These are phyloP conservation scores for Backusella psychrophila DNA, from an alignment of 192 early-diverging fungal genomes.

Conservation along the genomic window DNA sequence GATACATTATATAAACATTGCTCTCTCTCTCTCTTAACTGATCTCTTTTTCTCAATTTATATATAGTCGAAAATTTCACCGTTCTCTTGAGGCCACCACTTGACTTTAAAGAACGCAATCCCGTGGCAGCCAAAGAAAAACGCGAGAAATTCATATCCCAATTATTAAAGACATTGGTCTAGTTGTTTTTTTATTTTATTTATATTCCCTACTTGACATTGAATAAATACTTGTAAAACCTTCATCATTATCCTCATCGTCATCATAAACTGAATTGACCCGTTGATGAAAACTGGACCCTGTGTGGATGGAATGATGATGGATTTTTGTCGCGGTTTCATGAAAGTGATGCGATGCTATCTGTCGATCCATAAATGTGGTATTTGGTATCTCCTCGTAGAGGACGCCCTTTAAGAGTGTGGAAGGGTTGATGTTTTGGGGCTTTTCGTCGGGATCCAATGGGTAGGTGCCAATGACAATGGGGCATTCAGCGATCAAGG, in stretches of 20 bases:
- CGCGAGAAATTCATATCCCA: constrained; percentile 17
- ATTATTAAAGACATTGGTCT: constrained; percentile 4
- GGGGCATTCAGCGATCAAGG: neutral
- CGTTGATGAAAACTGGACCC: neutral
- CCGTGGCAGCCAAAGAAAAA: constrained; percentile 19
- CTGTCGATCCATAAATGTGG: neutral
- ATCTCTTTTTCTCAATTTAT: too few relatives aligned
- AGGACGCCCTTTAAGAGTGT: neutral
- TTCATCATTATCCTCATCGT: neutral
- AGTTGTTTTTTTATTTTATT: neutral
- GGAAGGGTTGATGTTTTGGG: neutral
- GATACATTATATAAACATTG: too few relatives aligned
- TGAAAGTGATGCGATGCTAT: neutral
- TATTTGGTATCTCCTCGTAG: neutral
- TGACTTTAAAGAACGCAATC: constrained; percentile 30
- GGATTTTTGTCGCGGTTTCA: neutral
- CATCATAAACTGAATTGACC: neutral
- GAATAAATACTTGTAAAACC: neutral
- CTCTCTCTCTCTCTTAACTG: too few relatives aligned
- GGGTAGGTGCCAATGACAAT: neutral
- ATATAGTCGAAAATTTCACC: constrained; percentile 40
- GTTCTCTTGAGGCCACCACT: constrained; percentile 37
- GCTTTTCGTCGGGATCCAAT: neutral
- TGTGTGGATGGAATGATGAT: neutral
- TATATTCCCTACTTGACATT: neutral